These are phyloP conservation scores for Aspergillus calidoustus DNA, from an alignment of 2,329 filamentous ascomycete genomes.

Conservation along the genomic window DNA sequence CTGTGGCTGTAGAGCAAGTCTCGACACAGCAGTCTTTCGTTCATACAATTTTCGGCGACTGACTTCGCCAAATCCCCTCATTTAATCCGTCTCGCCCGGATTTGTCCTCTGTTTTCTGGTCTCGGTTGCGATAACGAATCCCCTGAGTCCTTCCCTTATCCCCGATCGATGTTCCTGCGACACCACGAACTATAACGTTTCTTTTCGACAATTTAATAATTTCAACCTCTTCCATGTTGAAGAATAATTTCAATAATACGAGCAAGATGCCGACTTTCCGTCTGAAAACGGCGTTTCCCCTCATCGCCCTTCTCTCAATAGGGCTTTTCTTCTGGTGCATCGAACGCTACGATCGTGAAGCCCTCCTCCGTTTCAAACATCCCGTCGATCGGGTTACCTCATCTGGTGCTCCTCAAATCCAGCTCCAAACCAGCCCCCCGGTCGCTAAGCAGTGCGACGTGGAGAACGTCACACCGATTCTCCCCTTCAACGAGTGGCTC, in stretches of 20 bases:
- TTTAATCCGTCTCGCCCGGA: slow-evolving; percentile 18
- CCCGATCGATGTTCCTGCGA: slow-evolving; percentile 22
- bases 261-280: slow-evolving; percentile 46
- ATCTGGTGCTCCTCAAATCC: slow-evolving; percentile 26
- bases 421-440: slow-evolving; percentile 26
- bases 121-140: slow-evolving; percentile 19
- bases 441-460: slow-evolving; percentile 37
- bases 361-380: slow-evolving; percentile 42
- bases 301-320: slow-evolving; percentile 44
- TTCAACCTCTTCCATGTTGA: slow-evolving; percentile 35
- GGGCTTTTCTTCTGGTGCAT: slow-evolving; percentile 47
- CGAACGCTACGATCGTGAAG: slow-evolving; percentile 44
- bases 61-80: slow-evolving; percentile 27
- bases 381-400: slow-evolving; percentile 35
- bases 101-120: slow-evolving; percentile 9
- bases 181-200: slow-evolving; percentile 20
- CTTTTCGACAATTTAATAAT: slow-evolving; percentile 5
- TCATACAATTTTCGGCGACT: slow-evolving; percentile 30
- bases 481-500: slow-evolving; percentile 48
- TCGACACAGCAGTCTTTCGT: slow-evolving; percentile 44
- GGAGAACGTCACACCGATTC: slow-evolving; percentile 38
- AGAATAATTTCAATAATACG: slow-evolving; percentile 32
- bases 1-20: slow-evolving; percentile 38
- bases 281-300: slow-evolving; percentile 44
- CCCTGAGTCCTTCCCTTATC: slow-evolving; percentile 8